Evolutionary conservation across 306 rosid species (phyloP).

Genomic region (Vachellia collinsii): DNA sequence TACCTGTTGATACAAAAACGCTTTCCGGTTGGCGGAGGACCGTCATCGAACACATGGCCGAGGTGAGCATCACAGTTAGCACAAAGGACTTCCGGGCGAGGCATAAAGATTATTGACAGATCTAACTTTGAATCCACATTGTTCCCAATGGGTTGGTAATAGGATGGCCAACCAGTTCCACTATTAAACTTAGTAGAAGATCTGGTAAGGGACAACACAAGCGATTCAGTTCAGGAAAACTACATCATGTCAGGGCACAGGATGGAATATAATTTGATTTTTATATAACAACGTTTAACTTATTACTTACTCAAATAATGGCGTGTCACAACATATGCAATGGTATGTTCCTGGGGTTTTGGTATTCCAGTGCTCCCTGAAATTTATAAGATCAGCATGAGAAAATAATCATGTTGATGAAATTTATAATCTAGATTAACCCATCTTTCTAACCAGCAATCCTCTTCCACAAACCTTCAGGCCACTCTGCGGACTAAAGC

Average conservation of each 20-base stretch:
- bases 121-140: slow-evolving; percentile 83
- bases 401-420: background rate
- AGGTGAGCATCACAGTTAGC: slow-evolving; percentile 88
- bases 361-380: slow-evolving; percentile 88
- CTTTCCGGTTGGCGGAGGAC: slow-evolving; percentile 89
- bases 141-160: slow-evolving; percentile 75
- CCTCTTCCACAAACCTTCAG: background rate
- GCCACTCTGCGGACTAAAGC: slow-evolving; percentile 4
- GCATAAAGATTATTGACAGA: slow-evolving; percentile 89
- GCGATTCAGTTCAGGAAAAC: background rate
- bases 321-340: slow-evolving; percentile 89
- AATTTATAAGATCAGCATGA: slow-evolving; percentile 16
- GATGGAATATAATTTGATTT: background rate
- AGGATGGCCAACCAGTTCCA: slow-evolving; percentile 99
- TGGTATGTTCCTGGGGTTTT: slow-evolving; percentile 76
- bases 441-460: slow-evolving; percentile 9
- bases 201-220: slow-evolving; percentile 48
- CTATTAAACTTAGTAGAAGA: slow-evolving; percentile 90
- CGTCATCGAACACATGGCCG: slow-evolving; percentile 95
- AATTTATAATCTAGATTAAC: background rate
- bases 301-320: slow-evolving; percentile 80
- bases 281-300: background rate
- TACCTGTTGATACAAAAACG: slow-evolving; percentile 95
- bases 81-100: slow-evolving; percentile 91
- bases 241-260: background rate